Evolutionary conservation across 768 basidiomycete genomes (phyloP).

Genomic region (Rickenella mellea): DNA sequence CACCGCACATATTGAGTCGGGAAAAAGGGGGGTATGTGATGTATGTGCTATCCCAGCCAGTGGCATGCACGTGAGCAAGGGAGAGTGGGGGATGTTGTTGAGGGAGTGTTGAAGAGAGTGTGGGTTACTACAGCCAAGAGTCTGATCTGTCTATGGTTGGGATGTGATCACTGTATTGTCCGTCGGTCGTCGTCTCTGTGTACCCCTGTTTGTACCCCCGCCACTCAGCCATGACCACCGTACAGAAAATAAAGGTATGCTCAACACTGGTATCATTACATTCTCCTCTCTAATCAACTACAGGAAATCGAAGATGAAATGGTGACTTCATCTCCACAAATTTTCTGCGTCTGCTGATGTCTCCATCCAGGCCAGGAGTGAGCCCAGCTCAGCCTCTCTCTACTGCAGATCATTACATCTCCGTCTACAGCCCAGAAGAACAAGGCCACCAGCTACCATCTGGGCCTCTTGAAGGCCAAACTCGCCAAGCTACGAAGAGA

Average conservation of each 20-base stretch:
- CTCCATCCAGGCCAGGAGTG: constrained; percentile 65
- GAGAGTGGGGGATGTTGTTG: constrained; percentile 14
- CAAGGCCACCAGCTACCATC: constrained; percentile 92
- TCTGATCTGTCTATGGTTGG: not conserved
- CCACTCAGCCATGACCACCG: constrained; percentile 57
- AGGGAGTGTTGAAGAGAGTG: constrained; percentile 15
- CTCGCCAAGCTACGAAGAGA: constrained; percentile 95
- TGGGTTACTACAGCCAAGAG: constrained; percentile 1
- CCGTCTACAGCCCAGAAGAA: constrained; percentile 75
- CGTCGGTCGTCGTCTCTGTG: not conserved
- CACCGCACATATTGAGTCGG: constrained; percentile 48
- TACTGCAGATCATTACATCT: not conserved
- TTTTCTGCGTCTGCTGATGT: constrained; percentile 14
- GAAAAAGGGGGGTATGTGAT: constrained; percentile 15
- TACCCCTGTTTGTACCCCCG: not conserved
- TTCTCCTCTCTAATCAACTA: constrained; percentile 5
- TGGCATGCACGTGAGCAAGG: constrained; percentile 16
- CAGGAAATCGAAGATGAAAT: constrained; percentile 97
- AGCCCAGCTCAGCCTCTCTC: constrained; percentile 14
- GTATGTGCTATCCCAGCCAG: constrained; percentile 22
- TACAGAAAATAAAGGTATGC: constrained; percentile 79
- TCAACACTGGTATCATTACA: constrained; percentile 6
- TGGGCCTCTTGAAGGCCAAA: constrained; percentile 96
- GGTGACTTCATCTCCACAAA: constrained; percentile 43
- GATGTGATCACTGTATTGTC: not conserved